Evolutionary conservation across 129 eudicot genomes (phyloP).

Genomic region (Artemisia annua): DNA sequence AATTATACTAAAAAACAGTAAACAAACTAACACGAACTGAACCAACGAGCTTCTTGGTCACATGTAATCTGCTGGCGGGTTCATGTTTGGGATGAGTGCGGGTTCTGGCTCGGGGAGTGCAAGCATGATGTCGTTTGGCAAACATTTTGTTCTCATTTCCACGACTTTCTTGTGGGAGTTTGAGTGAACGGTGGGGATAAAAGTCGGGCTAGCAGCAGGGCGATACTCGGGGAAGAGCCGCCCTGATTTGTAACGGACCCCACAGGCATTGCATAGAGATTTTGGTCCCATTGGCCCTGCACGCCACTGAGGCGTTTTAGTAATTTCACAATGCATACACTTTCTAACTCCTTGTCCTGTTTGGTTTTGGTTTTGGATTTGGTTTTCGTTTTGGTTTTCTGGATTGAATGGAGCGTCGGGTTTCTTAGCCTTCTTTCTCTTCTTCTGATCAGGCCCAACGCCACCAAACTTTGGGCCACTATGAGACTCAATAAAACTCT

Average conservation of each 20-base stretch:
- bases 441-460: constrained; percentile 38
- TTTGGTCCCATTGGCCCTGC: constrained; percentile 98
- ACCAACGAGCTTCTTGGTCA: constrained; percentile 30
- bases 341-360: constrained; percentile 59
- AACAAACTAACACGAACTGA: constrained; percentile 18
- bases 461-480: constrained; percentile 11
- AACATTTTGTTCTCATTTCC: constrained; percentile 72
- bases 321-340: constrained; percentile 95
- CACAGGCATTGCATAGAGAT: constrained; percentile 94
- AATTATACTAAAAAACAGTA: constrained; percentile 22
- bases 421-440: constrained; percentile 57
- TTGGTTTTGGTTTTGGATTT: constrained; percentile 15
- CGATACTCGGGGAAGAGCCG: constrained; percentile 93
- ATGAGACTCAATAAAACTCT: constrained; percentile 45
- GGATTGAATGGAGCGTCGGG: constrained; percentile 18
- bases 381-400: constrained; percentile 9
- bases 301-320: constrained; percentile 98
- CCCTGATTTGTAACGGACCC: constrained; percentile 95
- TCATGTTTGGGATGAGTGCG: constrained; percentile 35
- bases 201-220: constrained; percentile 97
- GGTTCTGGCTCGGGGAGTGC: constrained; percentile 7
- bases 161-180: constrained; percentile 94
- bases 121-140: constrained; percentile 11
- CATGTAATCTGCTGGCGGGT: constrained; percentile 33
- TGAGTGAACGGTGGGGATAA: constrained; percentile 79